Evolutionary conservation across 148 eudicot species (phyloP).

Genomic region (Amaranthus hypochondriacus): DNA sequence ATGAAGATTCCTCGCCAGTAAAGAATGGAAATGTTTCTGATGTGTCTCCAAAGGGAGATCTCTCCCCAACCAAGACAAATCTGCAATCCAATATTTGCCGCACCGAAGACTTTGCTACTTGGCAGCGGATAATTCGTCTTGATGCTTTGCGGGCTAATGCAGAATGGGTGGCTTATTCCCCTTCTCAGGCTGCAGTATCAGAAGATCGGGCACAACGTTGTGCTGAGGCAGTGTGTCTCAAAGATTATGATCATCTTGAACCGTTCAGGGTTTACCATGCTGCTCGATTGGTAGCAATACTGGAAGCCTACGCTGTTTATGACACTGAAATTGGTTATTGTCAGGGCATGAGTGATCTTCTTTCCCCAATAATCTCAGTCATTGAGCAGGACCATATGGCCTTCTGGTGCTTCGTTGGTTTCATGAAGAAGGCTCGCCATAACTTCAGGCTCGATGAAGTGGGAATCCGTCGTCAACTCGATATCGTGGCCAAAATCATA

Average conservation of each 20-base stretch:
- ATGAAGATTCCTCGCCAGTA: conserved; percentile 43
- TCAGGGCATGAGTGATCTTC: conserved; percentile 98
- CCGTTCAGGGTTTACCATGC: conserved; percentile 79
- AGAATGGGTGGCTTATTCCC: conserved; percentile 66
- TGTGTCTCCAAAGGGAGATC: conserved; percentile 29
- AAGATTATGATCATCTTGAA: conserved; percentile 80
- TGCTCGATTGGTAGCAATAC: conserved; percentile 82
- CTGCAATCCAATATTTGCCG: conserved; percentile 32
- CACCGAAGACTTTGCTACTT: conserved; percentile 72
- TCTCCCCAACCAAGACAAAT: conserved; percentile 41
- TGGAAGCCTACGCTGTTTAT: conserved; percentile 89
- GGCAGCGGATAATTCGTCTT: conserved; percentile 94
- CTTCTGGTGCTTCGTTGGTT: conserved; percentile 97
- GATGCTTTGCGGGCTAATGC: conserved; percentile 90
- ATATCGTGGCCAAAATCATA: conserved; percentile 74
- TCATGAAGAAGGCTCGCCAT: conserved; percentile 95
- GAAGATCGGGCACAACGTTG: conserved; percentile 56
- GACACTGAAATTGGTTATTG: conserved; percentile 96
- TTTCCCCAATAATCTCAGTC: conserved; percentile 79
- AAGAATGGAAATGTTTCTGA: conserved; percentile 38
- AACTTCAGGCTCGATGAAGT: conserved; percentile 94
- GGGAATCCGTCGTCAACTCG: conserved; percentile 83
- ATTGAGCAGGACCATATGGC: conserved; percentile 84
- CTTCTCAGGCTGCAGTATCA: conserved; percentile 61
- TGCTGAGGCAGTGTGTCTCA: conserved; percentile 76